Evolutionary conservation across 305 asterid species (phyloP).

Genomic region (Solanum hybrid): DNA sequence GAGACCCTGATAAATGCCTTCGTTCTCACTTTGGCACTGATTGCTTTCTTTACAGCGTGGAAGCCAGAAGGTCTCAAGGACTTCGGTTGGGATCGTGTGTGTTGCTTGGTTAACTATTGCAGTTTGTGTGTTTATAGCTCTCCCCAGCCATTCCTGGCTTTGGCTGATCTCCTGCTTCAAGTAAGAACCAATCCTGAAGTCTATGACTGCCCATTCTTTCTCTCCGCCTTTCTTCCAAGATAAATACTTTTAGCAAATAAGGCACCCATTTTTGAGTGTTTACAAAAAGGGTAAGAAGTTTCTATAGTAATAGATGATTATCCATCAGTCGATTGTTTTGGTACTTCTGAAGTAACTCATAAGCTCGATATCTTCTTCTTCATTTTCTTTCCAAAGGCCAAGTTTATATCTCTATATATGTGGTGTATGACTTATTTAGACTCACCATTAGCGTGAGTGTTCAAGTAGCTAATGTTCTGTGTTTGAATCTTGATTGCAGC

Average conservation of each 20-base stretch:
- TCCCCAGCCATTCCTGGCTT: slow-evolving; percentile 71
- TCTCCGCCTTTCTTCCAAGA: not conserved
- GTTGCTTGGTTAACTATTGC: slow-evolving; percentile 56
- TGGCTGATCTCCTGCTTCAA: slow-evolving; percentile 81
- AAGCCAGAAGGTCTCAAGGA: slow-evolving; percentile 55
- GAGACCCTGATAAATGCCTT: not conserved
- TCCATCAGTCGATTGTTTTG: not conserved
- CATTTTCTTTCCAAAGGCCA: not conserved
- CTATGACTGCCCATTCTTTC: not conserved
- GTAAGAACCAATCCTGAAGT: slow-evolving; percentile 33
- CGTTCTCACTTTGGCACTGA: not conserved
- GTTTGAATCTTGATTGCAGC: slow-evolving; percentile 39
- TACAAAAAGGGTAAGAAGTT: not conserved
- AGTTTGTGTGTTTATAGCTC: slow-evolving; percentile 50
- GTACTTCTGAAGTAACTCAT: not conserved
- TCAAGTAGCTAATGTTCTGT: not conserved
- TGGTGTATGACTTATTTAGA: not conserved
- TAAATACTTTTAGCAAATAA: not conserved
- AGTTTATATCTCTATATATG: not conserved
- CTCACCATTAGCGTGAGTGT: not conserved
- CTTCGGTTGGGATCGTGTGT: slow-evolving; percentile 30
- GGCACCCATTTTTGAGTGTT: not conserved
- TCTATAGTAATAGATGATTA: not conserved
- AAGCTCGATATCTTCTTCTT: not conserved
- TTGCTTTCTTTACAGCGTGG: slow-evolving; percentile 49